Base-by-base conservation (phyloP, 2,329 filamentous ascomycete species). In the Hawksworthiomyces lignivorus region DNA sequence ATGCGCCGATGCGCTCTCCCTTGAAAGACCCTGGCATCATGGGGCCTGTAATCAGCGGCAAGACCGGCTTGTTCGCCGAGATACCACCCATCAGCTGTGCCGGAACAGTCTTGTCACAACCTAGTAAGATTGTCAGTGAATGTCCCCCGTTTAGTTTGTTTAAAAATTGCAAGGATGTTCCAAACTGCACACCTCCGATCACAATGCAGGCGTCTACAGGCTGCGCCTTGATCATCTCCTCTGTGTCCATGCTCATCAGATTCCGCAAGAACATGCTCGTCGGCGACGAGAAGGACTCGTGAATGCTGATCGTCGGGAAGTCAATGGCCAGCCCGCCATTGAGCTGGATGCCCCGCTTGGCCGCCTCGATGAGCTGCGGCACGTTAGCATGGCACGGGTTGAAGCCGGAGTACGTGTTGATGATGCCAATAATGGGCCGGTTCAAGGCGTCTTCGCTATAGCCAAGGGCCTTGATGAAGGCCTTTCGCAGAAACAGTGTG, bases 171-270 rank as follows among this genome's bases (percentile, higher is more conserved):
- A n/a, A n/a, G n/a, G n/a, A n/a, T n/a, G n/a, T n/a, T n/a, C n/a
- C n/a, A n/a, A 12, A 26, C 28, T 22, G 18, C 62, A 47, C 43
- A 77, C 78, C 81, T 36, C 82, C 82, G 50, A 86, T 80, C 49
- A 82, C 66, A 12, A 84, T 70, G 9, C 77, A 75, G 0, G 78
- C 76, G 59, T 87, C 82, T 14, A 82, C 68, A 1, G 82, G 82
- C 58, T 87, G 82, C 0, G 81, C 82, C 32, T 67, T 66, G 40
- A 86, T 78, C 82, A 87, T 87, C 63, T 87, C 82, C 57, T 87
- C 83, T 0, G 83, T 87, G 54, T 87, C 83, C 79, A 87, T 84
- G 50, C 77, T 81, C 82, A 87, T 87, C 43, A 87, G 54, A 49
- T 87, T 87, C 24, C 83, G 62, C 36, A 87, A 54, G 42, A 78